These are phyloP conservation scores for Neurospora sublineolata DNA, from an alignment of 495 filamentous ascomycete species.

Conservation along the genomic window DNA sequence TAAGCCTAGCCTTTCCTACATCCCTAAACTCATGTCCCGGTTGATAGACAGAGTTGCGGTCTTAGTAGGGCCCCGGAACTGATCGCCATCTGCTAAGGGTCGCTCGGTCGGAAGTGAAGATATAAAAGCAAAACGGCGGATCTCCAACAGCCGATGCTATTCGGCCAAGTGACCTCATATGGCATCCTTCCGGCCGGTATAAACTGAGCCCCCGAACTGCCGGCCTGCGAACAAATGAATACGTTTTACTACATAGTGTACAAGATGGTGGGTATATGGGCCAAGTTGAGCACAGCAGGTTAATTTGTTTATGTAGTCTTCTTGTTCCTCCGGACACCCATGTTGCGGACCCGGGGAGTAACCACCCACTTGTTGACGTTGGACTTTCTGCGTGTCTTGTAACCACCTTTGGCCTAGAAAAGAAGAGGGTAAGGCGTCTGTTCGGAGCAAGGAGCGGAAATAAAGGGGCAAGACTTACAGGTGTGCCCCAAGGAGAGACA, in stretches of 20 bases:
- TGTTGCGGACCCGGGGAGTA: conserved; percentile 59
- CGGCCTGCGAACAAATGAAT: neutral
- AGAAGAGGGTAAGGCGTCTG: conserved; percentile 20
- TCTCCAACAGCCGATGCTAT: neutral
- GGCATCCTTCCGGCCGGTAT: neutral
- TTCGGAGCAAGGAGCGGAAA: neutral
- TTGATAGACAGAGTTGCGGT: neutral
- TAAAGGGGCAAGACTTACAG: conserved; percentile 48
- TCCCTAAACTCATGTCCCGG: neutral
- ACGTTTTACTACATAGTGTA: conserved; percentile 23
- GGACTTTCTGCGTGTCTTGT: conserved; percentile 71
- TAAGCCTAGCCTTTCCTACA: neutral
- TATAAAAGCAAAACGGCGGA: neutral
- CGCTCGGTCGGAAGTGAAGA: neutral
- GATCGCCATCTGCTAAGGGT: neutral
- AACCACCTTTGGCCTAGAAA: conserved; percentile 79
- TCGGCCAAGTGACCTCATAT: neutral
- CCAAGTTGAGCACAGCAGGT: neutral
- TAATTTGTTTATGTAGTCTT: conserved; percentile 18
- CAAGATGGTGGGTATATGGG: conserved; percentile 15
- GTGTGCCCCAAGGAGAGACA: conserved; percentile 89
- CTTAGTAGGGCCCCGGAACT: neutral
- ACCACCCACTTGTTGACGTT: conserved; percentile 79
- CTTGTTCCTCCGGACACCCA: conserved; percentile 56
- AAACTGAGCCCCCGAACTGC: neutral